These are phyloP conservation scores for Setaria italica DNA, from an alignment of 202 grass and related monocot species.

Conservation along the genomic window DNA sequence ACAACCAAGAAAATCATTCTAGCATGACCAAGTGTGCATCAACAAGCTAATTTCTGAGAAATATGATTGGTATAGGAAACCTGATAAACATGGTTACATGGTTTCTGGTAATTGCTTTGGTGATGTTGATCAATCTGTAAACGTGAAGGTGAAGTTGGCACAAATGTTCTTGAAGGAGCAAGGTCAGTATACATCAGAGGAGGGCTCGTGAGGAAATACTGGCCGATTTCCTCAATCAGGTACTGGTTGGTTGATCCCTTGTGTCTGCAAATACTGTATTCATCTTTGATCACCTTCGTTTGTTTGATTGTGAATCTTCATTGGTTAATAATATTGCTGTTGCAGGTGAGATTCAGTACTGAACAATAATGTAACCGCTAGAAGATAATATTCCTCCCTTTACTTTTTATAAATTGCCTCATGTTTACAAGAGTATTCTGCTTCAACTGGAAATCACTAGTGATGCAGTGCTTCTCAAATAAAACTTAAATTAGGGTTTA, in stretches of 20 bases:
- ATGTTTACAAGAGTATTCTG: neutral
- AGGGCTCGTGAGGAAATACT: slow-evolving; percentile 30
- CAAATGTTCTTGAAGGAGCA: no score
- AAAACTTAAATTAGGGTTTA: neutral
- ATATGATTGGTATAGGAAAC: slow-evolving; percentile 11
- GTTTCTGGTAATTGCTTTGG: slow-evolving; percentile 25
- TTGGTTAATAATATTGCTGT: slow-evolving; percentile 12
- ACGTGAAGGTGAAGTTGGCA: neutral
- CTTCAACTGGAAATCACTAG: neutral
- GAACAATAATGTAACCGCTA: neutral
- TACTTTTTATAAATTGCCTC: neutral
- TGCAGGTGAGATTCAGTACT: slow-evolving; percentile 3
- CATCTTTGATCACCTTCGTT: neutral
- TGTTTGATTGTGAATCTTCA: slow-evolving; percentile 3
- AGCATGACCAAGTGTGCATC: neutral
- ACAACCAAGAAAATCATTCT: neutral
- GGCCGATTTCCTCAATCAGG: slow-evolving; percentile 2
- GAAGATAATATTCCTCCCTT: neutral
- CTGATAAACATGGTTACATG: neutral
- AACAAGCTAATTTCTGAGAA: slow-evolving; percentile 6
- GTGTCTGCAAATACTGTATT: neutral
- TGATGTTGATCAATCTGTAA: slow-evolving; percentile 14
- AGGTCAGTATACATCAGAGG: no score
- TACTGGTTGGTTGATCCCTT: neutral
- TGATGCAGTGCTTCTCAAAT: slow-evolving; percentile 17